Conservation (phyloP, 2,329 filamentous ascomycete genomes). For the Periconia macrospinosa region DNA sequence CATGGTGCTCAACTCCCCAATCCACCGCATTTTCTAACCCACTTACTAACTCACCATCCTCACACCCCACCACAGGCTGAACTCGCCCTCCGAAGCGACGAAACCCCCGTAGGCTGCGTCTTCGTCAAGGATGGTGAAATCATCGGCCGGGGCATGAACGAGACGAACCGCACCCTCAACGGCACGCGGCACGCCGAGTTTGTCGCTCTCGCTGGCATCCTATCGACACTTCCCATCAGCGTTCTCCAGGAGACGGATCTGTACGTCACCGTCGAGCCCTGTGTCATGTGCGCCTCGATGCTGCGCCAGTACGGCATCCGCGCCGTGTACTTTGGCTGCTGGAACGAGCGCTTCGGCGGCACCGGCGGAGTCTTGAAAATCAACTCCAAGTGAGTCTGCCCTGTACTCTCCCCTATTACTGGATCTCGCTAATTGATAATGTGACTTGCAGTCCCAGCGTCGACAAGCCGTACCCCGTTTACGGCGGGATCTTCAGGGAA, state of each 20-base stretch:
- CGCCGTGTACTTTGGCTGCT: constrained; percentile 90
- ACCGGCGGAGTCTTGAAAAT: constrained; percentile 91
- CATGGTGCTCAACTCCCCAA: constrained; percentile 63
- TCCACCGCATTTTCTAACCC: constrained; percentile 1
- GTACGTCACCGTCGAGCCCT: constrained; percentile 97
- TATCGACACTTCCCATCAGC: constrained; percentile 65
- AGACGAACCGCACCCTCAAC: constrained; percentile 64
- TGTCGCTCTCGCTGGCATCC: constrained; percentile 73
- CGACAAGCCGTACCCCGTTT: constrained; percentile 77
- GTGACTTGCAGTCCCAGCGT: constrained; percentile 58
- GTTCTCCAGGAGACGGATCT: constrained; percentile 75
- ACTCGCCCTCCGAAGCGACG: constrained; percentile 76
- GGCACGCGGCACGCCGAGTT: constrained; percentile 96
- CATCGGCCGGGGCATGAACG: constrained; percentile 93
- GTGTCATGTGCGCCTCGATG: constrained; percentile 96
- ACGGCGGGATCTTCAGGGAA: constrained; percentile 84
- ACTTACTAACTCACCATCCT: constrained; percentile 20
- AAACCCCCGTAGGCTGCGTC: constrained; percentile 96
- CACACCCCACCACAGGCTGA: constrained; percentile 64
- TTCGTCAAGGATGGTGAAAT: constrained; percentile 78
- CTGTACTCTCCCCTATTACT: constrained; percentile 22
- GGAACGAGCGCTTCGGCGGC: constrained; percentile 96
- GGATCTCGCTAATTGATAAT: not conserved
- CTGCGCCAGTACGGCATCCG: constrained; percentile 85
- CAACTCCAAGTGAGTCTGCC: constrained; percentile 63